These are phyloP conservation scores for Rhizophlyctis rosea DNA, from an alignment of 192 early-diverging fungal genomes.

Conservation along the genomic window DNA sequence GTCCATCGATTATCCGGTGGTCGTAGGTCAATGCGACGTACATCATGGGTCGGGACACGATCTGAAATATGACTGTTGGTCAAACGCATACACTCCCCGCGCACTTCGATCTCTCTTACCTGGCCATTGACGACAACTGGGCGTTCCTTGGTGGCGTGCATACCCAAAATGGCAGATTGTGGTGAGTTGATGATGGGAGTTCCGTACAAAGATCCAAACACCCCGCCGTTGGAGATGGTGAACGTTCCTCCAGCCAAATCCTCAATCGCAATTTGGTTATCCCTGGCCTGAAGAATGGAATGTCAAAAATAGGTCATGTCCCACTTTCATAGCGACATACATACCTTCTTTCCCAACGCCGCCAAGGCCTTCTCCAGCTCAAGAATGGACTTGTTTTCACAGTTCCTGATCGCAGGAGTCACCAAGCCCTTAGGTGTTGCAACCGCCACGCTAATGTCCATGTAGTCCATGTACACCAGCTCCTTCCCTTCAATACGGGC, in stretches of 20 bases:
- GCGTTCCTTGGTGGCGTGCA: conserved; percentile 98
- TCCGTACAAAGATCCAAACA: conserved; percentile 95
- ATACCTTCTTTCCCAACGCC: conserved; percentile 77
- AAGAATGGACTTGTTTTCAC: conserved; percentile 79
- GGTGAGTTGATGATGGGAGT: conserved; percentile 99
- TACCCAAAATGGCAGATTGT: conserved; percentile 95
- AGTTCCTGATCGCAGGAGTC: conserved; percentile 93
- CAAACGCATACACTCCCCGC: too few relatives aligned
- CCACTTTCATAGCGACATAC: background rate
- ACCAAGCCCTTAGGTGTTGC: conserved; percentile 99
- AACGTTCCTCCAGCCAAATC: conserved; percentile 98
- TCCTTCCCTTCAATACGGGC: conserved; percentile 91
- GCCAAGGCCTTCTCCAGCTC: conserved; percentile 90
- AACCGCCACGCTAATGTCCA: conserved; percentile 94
- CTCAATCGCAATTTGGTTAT: conserved; percentile 95
- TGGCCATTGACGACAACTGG: conserved; percentile 91
- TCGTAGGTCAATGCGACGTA: conserved; percentile 98
- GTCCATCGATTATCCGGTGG: conserved; percentile 97
- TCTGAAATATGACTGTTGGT: too few relatives aligned
- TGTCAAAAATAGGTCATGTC: background rate
- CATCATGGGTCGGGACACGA: conserved; percentile 67
- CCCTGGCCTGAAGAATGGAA: conserved; percentile 68
- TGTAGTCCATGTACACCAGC: conserved; percentile 90
- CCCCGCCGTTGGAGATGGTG: conserved; percentile 98
- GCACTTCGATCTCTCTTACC: conserved; percentile 42